Evolutionary conservation across 2,329 filamentous ascomycete species (phyloP).

Genomic region (Byssochlamys sp.): DNA sequence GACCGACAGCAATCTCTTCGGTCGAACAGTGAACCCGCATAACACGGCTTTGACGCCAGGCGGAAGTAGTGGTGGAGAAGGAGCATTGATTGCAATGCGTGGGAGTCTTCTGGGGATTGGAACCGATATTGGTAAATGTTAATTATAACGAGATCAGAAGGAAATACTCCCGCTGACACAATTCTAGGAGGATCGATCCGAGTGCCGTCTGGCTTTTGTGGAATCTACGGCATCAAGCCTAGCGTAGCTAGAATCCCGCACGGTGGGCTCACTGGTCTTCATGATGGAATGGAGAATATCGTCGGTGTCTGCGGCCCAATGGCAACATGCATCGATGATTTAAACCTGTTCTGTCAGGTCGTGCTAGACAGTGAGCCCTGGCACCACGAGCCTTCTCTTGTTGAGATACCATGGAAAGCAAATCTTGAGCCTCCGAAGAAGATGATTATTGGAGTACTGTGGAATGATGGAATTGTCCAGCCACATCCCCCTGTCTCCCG

Average conservation of each 20-base stretch:
- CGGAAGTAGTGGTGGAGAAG: conserved; percentile 16
- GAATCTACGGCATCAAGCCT: conserved; percentile 17
- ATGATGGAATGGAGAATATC: conserved; percentile 2
- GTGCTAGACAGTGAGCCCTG: background rate
- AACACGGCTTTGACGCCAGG: conserved; percentile 14
- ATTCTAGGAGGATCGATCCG: conserved; percentile 15
- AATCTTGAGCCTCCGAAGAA: background rate
- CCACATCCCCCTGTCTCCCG: conserved; percentile 54
- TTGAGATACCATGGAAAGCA: background rate
- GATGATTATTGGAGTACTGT: conserved; percentile 33
- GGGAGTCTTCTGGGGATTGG: conserved; percentile 16
- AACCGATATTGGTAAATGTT: conserved; percentile 11
- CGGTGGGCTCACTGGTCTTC: conserved; percentile 8
- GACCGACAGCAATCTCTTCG: conserved; percentile 21
- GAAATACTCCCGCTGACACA: background rate
- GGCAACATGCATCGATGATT: background rate
- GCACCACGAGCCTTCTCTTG: background rate
- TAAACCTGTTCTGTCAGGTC: background rate
- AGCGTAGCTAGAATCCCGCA: conserved; percentile 13
- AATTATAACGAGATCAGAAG: background rate
- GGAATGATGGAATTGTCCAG: conserved; percentile 50
- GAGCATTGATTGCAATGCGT: conserved; percentile 12
- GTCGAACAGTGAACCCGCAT: conserved; percentile 15
- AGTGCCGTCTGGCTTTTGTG: conserved; percentile 15
- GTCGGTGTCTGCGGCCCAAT: background rate